Conservation (phyloP, 345 rosid genomes). For the Isatis tinctoria region DNA sequence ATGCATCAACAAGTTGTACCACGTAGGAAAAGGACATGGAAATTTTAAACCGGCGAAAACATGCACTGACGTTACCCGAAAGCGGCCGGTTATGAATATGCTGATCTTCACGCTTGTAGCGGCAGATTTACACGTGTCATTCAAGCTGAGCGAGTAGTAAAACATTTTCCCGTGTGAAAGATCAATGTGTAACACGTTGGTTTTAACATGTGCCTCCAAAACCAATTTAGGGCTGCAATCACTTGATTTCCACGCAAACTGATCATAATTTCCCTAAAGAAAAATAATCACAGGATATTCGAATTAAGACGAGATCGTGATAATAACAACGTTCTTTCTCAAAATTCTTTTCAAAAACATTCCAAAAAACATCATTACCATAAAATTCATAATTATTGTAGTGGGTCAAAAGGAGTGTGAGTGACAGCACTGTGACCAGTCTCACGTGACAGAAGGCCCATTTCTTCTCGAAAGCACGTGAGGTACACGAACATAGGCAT, state of each 20-base stretch:
- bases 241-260: conserved; percentile 30
- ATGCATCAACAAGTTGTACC: too few relatives aligned
- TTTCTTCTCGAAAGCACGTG: neutral
- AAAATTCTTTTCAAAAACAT: neutral
- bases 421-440: conserved; percentile 18
- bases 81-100: too few relatives aligned
- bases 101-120: too few relatives aligned
- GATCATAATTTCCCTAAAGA: neutral
- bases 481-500: neutral
- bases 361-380: conserved; percentile 6
- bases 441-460: conserved; percentile 34
- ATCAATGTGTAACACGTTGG: too few relatives aligned
- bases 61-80: too few relatives aligned
- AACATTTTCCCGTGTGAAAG: too few relatives aligned
- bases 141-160: too few relatives aligned
- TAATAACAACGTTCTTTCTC: neutral
- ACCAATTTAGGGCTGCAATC: conserved; percentile 11
- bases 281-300: neutral
- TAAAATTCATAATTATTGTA: conserved; percentile 9
- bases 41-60: too few relatives aligned
- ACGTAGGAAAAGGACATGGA: too few relatives aligned
- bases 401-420: conserved; percentile 25
- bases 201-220: too few relatives aligned
- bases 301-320: conserved; percentile 1
- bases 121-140: too few relatives aligned